Percentiles rank a stretch among this genome's conserved stretches.
phyloP scores from a whole-genome alignment of 2,329 filamentous ascomycete genomes.

The Neofusicoccum cordaticola region DNA sequence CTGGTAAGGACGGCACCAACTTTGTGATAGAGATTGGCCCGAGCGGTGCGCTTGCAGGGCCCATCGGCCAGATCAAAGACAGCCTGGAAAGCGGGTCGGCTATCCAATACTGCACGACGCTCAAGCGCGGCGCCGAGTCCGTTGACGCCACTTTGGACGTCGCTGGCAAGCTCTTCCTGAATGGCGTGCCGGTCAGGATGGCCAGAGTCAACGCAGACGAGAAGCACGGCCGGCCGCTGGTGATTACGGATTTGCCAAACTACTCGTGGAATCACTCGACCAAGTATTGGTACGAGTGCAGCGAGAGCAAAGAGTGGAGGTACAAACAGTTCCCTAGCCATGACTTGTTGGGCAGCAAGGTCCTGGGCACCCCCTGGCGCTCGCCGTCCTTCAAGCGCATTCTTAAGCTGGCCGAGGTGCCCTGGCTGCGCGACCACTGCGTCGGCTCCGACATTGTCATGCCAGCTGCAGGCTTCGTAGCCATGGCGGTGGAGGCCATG shows the following conservation, averaged over 20 bases:
- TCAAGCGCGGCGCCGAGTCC: slow-evolving; percentile 11
- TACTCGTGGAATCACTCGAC: slow-evolving; percentile 28
- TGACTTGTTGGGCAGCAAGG: slow-evolving; percentile 25
- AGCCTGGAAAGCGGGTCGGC: background rate
- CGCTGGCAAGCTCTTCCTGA: slow-evolving; percentile 2
- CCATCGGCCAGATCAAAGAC: slow-evolving; percentile 20
- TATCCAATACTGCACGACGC: slow-evolving; percentile 16
- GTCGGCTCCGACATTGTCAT: slow-evolving; percentile 3
- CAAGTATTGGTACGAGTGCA: slow-evolving; percentile 27
- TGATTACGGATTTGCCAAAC: slow-evolving; percentile 26
- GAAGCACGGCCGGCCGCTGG: background rate
- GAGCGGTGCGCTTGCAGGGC: slow-evolving; percentile 20
- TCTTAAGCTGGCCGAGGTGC: slow-evolving; percentile 37
- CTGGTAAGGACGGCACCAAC: slow-evolving; percentile 16
- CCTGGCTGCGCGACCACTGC: slow-evolving; percentile 48
- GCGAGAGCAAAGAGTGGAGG: slow-evolving; percentile 23
- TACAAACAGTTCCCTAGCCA: slow-evolving; percentile 20
- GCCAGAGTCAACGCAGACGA: background rate
- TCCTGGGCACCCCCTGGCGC: slow-evolving; percentile 29
- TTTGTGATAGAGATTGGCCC: slow-evolving; percentile 26
- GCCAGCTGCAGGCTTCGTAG: background rate
- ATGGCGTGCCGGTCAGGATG: background rate
- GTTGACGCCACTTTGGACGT: background rate
- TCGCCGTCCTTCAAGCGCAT: slow-evolving; percentile 44
- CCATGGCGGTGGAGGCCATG: slow-evolving; percentile 9